Evolutionary conservation across 352 stramenopile genomes (phyloP), one percentile per base, ranked within the genome.

Genomic region (Globisporangium sylvaticum): DNA sequence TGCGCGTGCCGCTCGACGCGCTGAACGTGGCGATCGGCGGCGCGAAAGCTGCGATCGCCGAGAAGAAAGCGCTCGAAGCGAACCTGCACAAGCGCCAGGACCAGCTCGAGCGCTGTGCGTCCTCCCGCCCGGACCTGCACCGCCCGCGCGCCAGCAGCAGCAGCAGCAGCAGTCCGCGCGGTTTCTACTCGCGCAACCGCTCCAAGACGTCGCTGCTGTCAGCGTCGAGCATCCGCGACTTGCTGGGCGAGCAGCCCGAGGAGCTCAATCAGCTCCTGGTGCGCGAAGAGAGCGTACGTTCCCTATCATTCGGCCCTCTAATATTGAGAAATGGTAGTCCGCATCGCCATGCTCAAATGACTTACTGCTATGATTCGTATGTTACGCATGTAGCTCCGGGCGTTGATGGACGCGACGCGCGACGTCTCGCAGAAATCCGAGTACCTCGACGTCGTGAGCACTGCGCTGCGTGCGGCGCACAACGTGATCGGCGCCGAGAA

Each of bases 371-470:
- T 44, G 34, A 18, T 14, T 42, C 10, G 34, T 37, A 42, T 15
- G 2, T 61, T 58, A 54, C 10, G 32, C 50, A 25, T 55, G 24
- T 57, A 92, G 84, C 67, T 92, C 4, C 81, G 78, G 3, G 76
- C 80, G 2, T 63, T 92, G 22, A 88, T 90, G 77, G 76, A 87
- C 6, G 80, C 77, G 1, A 90, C 83, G 37, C 72, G 80, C 0
- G 81, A 88, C 29, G 76, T 92, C 27, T 88, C 80, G 1, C 78
- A 88, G 50, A 73, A 83, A 7, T 83, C 75, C 18, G 75, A 84
- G 57, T 78, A 78, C 58, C 31, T 81, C 9, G 76, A 87, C 48
- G 78, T 91, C 60, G 74, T 91, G 9, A 69, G 66, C 58, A 81
- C 74, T n/a, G 77, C 80, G n/a, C 64, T 91, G 15, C 76, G 78